These are phyloP conservation scores for Fusarium cicatricum DNA, from an alignment of 2,329 filamentous ascomycete genomes.

Conservation along the genomic window DNA sequence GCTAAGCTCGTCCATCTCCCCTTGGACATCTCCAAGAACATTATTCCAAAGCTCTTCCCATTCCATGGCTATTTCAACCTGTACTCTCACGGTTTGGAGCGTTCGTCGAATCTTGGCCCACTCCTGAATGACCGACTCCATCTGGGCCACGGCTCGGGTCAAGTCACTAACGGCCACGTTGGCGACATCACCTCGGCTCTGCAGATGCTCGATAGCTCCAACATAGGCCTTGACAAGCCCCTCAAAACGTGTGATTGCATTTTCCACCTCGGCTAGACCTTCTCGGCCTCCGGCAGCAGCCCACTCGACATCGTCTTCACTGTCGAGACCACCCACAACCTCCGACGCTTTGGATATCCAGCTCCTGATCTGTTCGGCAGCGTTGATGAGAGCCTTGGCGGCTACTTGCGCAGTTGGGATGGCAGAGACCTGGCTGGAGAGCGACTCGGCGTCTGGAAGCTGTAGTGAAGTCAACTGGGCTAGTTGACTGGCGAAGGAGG, in stretches of 20 bases:
- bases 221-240: conserved; percentile 92
- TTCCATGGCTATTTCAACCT: conserved; percentile 98
- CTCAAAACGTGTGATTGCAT: conserved; percentile 84
- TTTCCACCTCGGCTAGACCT: conserved; percentile 76
- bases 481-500: conserved; percentile 92
- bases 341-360: conserved; percentile 95
- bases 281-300: conserved; percentile 86
- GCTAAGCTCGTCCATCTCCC: conserved; percentile 81
- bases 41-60: conserved; percentile 98
- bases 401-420: conserved; percentile 88
- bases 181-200: conserved; percentile 78
- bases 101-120: conserved; percentile 85
- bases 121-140: conserved; percentile 85
- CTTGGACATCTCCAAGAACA: conserved; percentile 91
- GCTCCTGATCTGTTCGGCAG: conserved; percentile 88
- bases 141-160: conserved; percentile 79
- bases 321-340: conserved; percentile 87
- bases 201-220: conserved; percentile 89
- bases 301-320: conserved; percentile 98
- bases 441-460: conserved; percentile 82
- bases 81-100: conserved; percentile 81
- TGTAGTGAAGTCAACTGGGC: conserved; percentile 91
- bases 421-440: conserved; percentile 83
- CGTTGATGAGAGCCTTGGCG: conserved; percentile 81
- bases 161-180: conserved; percentile 76